Evolutionary conservation across 2,329 filamentous ascomycete genomes (phyloP), one percentile per base, ranked within the genome.

Genomic region (Claviceps arundinis): DNA sequence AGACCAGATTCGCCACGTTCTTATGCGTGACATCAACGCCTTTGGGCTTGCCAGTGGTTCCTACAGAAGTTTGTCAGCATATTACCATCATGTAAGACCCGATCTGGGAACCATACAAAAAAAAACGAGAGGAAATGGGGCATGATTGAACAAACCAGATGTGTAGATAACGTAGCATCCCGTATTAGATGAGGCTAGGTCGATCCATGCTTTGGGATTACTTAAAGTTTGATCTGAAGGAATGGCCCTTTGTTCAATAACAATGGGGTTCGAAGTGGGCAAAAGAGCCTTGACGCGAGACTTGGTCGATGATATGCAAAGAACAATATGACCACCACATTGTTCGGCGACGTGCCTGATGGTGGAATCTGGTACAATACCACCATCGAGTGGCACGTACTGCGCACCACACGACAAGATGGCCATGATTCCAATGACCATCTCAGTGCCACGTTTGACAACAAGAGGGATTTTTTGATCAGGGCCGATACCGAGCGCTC

Each of bases 321-420:
- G 61, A 16, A 76, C 66, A 30, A 75, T 65, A 4, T 62, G 59
- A 6, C 71, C 67, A 13, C 64, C 62, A 2, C 74, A 71, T 56
- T 80, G 69, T 26, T 65, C 61, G 47, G 80, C 65, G 26, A 79
- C 76, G 52, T 74, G 71, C 24, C 64, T 63, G 26, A 81, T 66
- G 2, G 72, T 72, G 17, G 67, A 65, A 48, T 75, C 72, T 0
- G 75, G 67, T 9, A 75, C 72, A 37, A 77, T 68, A 5, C 74
- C 73, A 38, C 77, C 77, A 55, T 82, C 79, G 2, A 82, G 68
- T 3, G 78, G 78, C 5, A 81, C 70, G 58, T 82, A 82, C 56
- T 82, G 77, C 14, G 73, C 78, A 19, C 78, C 77, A 47, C 73
- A 73, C 52, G 76, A 77, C 37, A 82, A 64, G 17, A 80, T 68